Evolutionary conservation across 768 basidiomycete genomes (phyloP).

Genomic region (Hericium erinaceus): DNA sequence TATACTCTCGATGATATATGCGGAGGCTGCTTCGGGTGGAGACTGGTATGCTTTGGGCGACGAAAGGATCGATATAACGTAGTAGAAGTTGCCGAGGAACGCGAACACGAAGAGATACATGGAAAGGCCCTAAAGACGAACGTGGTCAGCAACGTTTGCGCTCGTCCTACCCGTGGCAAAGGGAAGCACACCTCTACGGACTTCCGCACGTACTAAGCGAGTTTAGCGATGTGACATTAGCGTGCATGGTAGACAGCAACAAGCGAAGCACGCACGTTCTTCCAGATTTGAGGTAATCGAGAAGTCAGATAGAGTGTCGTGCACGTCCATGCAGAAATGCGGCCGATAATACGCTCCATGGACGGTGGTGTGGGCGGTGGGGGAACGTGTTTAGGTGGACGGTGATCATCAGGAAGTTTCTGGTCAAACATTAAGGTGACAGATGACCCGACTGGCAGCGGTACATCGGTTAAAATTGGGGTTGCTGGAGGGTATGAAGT

Average conservation of each 20-base stretch:
- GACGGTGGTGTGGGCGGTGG: constrained; percentile 19
- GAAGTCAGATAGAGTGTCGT: constrained; percentile 90
- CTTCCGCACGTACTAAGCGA: constrained; percentile 67
- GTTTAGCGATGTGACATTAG: neutral
- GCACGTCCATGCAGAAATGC: constrained; percentile 91
- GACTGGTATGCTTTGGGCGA: constrained; percentile 56
- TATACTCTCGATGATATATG: constrained; percentile 71
- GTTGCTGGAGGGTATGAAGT: neutral
- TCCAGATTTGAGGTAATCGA: constrained; percentile 97
- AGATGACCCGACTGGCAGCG: neutral
- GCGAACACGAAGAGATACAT: constrained; percentile 91
- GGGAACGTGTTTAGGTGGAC: neutral
- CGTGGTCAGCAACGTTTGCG: constrained; percentile 1
- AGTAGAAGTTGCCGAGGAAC: constrained; percentile 89
- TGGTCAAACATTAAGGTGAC: constrained; percentile 5
- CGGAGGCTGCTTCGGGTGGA: constrained; percentile 49
- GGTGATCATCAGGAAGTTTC: neutral
- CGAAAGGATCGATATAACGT: constrained; percentile 82
- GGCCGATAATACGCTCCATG: constrained; percentile 66
- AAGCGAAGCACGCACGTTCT: constrained; percentile 62
- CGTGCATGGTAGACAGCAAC: neutral
- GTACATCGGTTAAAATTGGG: neutral
- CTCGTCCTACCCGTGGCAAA: neutral
- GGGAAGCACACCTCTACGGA: constrained; percentile 62
- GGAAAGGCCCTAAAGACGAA: constrained; percentile 62